phyloP scores from a whole-genome alignment of 768 basidiomycete genomes.

The Trametes cubensis region DNA sequence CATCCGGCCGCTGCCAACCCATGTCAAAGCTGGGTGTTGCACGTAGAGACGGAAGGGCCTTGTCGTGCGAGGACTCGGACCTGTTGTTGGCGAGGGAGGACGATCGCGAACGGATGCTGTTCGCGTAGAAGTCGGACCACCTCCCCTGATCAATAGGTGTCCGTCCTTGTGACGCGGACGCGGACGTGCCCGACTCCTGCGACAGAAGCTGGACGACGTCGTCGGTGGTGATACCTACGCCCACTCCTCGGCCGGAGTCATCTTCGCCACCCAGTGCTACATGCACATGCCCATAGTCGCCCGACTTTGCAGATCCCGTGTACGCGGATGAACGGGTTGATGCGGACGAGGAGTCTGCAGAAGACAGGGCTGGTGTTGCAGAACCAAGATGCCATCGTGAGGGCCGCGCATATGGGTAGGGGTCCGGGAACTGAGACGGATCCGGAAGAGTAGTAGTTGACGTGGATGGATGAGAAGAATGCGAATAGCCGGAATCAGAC shows the following conservation, averaged over 20 bases:
- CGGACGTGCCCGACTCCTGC: slow-evolving; percentile 49
- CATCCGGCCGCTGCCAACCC: slow-evolving; percentile 74
- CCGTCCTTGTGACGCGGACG: slow-evolving; percentile 50
- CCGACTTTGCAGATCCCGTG: slow-evolving; percentile 69
- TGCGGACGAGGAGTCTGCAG: slow-evolving; percentile 67
- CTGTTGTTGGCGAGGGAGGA: slow-evolving; percentile 61
- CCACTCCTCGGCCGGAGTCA: slow-evolving; percentile 42
- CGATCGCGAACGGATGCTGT: slow-evolving; percentile 66
- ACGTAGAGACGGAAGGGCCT: slow-evolving; percentile 41
- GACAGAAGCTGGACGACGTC: slow-evolving; percentile 63
- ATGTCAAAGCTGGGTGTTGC: slow-evolving; percentile 77
- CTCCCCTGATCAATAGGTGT: slow-evolving; percentile 63
- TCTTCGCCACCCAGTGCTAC: slow-evolving; percentile 65
- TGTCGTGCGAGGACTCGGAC: slow-evolving; percentile 45
- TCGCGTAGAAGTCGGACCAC: slow-evolving; percentile 76
- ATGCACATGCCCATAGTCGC: slow-evolving; percentile 67
- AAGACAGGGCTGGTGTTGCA: slow-evolving; percentile 62
- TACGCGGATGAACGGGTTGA: slow-evolving; percentile 81
- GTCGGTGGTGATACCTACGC: slow-evolving; percentile 67
- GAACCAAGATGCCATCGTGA: slow-evolving; percentile 50
- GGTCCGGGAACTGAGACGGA: slow-evolving; percentile 71
- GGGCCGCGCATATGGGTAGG: slow-evolving; percentile 59
- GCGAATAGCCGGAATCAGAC: slow-evolving; percentile 38
- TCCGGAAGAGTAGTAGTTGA: slow-evolving; percentile 57
- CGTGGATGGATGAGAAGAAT: slow-evolving; percentile 45